These are phyloP conservation scores for Phytophthora rubi DNA, from an alignment of 352 stramenopile species.

Conservation along the genomic window DNA sequence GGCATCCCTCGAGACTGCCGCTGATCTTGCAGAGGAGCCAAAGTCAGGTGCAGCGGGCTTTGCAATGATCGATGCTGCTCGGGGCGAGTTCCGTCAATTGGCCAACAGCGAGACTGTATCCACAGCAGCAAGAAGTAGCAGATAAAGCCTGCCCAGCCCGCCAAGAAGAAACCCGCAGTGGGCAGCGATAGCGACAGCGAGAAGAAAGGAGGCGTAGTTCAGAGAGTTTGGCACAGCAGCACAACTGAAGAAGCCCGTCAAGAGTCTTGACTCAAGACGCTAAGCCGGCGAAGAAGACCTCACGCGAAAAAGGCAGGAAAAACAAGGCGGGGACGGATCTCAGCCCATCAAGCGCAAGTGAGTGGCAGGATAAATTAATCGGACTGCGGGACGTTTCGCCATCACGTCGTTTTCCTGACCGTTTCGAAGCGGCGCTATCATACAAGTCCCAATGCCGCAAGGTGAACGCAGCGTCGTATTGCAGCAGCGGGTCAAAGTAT, in stretches of 20 bases:
- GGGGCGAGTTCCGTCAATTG: constrained; percentile 70
- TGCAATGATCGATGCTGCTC: constrained; percentile 37
- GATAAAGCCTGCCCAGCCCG: constrained; percentile 4
- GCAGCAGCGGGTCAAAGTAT: constrained; percentile 78
- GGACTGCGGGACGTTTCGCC: constrained; percentile 30
- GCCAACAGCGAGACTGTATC: constrained; percentile 58
- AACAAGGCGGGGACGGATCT: constrained; percentile 60
- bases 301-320: constrained; percentile 49
- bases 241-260: constrained; percentile 22
- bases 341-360: constrained; percentile 78
- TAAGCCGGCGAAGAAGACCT: constrained; percentile 22
- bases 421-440: constrained; percentile 29
- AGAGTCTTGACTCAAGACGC: neutral
- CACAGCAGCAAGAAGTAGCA: constrained; percentile 35
- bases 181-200: constrained; percentile 73
- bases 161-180: constrained; percentile 31
- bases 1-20: constrained; percentile 72
- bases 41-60: constrained; percentile 16
- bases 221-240: constrained; percentile 64
- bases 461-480: constrained; percentile 9
- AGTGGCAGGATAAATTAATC: constrained; percentile 39
- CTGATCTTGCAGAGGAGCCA: constrained; percentile 34
- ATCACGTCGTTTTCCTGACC: constrained; percentile 23
- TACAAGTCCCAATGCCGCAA: constrained; percentile 16
- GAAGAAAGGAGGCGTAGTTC: constrained; percentile 71